Conservation (phyloP, 257 asterid genomes). For the Fraxinus excelsior region DNA sequence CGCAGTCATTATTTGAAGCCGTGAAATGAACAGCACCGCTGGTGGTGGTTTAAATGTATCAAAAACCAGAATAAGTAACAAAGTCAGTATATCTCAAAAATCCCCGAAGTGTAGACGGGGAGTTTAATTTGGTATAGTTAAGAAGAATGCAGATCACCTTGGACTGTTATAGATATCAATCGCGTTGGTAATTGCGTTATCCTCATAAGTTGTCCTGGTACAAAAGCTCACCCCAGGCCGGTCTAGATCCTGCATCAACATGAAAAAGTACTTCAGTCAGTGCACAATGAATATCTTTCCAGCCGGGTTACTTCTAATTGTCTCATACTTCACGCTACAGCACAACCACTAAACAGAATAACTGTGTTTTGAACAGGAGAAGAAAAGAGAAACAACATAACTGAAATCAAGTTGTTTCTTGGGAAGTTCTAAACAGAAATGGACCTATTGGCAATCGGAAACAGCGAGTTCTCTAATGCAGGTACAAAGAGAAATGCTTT, state of each 20-base stretch:
- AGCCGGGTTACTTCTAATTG: not conserved
- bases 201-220: constrained; percentile 68
- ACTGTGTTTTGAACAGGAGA: not conserved
- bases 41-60: constrained; percentile 27
- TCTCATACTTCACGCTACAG: not conserved
- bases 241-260: constrained; percentile 55
- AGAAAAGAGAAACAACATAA: not conserved
- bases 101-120: constrained; percentile 10
- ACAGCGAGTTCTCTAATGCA: not conserved
- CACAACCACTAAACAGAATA: not conserved
- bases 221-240: constrained; percentile 70
- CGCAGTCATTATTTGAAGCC: constrained; percentile 66
- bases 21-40: constrained; percentile 62
- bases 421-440: not conserved
- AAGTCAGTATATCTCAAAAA: not conserved
- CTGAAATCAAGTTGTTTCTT: not conserved
- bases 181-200: constrained; percentile 64
- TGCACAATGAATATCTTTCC: not conserved
- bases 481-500: not conserved
- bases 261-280: constrained; percentile 1
- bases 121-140: constrained; percentile 1
- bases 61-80: constrained; percentile 23
- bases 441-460: not conserved
- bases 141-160: constrained; percentile 37
- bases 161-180: constrained; percentile 57